Percentiles rank a stretch among this genome's conserved stretches.
Conservation (phyloP, 2,329 filamentous ascomycete genomes). For the Colletotrichum liaoningense region DNA sequence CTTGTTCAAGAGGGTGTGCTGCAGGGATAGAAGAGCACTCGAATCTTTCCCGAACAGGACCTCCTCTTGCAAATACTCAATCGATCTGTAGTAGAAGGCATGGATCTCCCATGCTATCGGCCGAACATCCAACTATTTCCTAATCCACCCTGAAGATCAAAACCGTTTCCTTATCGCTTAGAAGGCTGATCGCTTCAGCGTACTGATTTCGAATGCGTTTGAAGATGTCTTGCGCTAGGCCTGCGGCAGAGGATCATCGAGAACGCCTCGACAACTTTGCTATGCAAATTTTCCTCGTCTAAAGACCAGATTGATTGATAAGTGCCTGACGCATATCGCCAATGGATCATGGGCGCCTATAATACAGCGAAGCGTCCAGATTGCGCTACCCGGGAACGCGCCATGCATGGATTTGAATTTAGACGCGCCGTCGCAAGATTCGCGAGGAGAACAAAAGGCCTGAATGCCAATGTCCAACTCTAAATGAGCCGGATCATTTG, state of each 20-base stretch:
- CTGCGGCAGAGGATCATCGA: background rate
- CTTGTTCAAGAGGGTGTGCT: background rate
- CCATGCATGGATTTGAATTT: background rate
- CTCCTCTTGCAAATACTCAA: background rate
- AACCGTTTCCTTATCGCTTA: background rate
- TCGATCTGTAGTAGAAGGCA: background rate
- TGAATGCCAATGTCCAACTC: background rate
- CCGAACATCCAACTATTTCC: background rate
- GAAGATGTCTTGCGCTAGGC: background rate
- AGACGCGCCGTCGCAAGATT: background rate
- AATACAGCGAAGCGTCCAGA: background rate
- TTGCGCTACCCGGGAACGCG: too few relatives aligned
- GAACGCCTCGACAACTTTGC: background rate
- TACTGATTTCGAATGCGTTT: background rate
- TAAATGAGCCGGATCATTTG: background rate
- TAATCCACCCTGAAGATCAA: background rate
- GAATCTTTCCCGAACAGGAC: background rate
- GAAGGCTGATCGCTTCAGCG: background rate
- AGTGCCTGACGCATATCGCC: background rate
- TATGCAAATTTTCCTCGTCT: background rate
- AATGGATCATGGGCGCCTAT: background rate
- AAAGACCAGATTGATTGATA: background rate
- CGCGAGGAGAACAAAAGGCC: background rate
- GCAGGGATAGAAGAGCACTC: slow-evolving; percentile 7
- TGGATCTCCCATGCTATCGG: background rate